Conservation (phyloP, 208 protist genomes). For the Trypanosomatidae sp. region DNA sequence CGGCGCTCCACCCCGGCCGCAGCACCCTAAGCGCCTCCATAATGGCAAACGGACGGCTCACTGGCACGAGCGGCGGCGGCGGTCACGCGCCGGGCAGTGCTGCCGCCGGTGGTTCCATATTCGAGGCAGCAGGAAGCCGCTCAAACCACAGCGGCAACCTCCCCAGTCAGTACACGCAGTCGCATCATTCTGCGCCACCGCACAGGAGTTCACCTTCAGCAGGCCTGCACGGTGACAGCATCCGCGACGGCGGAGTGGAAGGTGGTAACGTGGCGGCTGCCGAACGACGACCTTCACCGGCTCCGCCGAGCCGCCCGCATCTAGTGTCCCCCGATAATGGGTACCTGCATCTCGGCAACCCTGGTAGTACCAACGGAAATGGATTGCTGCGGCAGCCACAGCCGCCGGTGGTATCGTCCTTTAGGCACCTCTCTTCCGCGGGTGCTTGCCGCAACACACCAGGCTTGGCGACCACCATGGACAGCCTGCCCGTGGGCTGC, state of each 20-base stretch:
- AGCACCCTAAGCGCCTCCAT: neutral
- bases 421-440: neutral
- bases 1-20: neutral
- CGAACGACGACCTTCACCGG: neutral
- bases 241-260: neutral
- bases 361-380: neutral
- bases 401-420: neutral
- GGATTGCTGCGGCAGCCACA: neutral
- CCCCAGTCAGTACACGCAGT: neutral
- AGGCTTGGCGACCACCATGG: constrained; percentile 10
- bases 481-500: neutral
- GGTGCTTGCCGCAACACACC: constrained; percentile 10
- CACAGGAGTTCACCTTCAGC: neutral
- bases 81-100: neutral
- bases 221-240: neutral
- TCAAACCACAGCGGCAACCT: neutral
- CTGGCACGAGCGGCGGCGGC: neutral
- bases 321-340: neutral
- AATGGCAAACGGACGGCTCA: neutral
- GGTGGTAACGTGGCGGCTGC: neutral
- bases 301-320: neutral
- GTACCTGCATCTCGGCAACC: neutral
- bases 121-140: neutral
- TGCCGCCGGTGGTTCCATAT: neutral
- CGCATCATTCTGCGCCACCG: neutral